Base-by-base conservation (phyloP, 495 filamentous ascomycete species). In the Hypoxylon crocopeplum region DNA sequence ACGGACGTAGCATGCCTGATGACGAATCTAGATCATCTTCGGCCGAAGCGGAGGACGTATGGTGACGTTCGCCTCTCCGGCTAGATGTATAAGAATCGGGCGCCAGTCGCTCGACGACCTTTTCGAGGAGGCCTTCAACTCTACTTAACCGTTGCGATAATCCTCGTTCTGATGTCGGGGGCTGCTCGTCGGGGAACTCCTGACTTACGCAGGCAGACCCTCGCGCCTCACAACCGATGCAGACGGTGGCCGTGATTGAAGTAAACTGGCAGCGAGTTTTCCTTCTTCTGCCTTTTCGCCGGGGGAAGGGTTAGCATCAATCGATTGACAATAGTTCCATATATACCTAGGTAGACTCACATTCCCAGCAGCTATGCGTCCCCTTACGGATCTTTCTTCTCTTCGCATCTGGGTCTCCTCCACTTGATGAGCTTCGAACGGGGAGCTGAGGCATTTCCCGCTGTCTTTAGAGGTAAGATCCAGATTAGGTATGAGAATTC, bases 321-420 rank as follows among this genome's bases (percentile, higher is more conserved):
- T 42, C 7, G 32, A n/a, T n/a, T 3, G 13, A 8, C 32, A 8
- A 48, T 29, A 61, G 41, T 13, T n/a, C 13, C 30, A 19, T 16
- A 22, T 39, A 17, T 22, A 54, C n/a, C 29, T 30, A 27, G 15
- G 48, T 27, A 13, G 17, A 67, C 71, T 69, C 69, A 81, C 80
- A 84, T 73, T 83, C 81, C 76, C 75, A 80, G 50, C 81, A 84
- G 59, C 79, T 82, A 51, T 77, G 75, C 8, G 81, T 84, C 10
- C 81, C 81, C 56, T 82, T 84, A 21, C 82, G 77, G 34, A 83
- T 69, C 60, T 75, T 80, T 56, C 80, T 78, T 38, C 80, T 63
- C 44, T 68, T 70, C 13, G 64, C 54, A 8, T 56, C 48, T 12
- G 53, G 22, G 6, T 46, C 49, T 32, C 21, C 45, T 15, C 27